Evolutionary conservation across 306 rosid species (phyloP).

Genomic region (Prunus mira): DNA sequence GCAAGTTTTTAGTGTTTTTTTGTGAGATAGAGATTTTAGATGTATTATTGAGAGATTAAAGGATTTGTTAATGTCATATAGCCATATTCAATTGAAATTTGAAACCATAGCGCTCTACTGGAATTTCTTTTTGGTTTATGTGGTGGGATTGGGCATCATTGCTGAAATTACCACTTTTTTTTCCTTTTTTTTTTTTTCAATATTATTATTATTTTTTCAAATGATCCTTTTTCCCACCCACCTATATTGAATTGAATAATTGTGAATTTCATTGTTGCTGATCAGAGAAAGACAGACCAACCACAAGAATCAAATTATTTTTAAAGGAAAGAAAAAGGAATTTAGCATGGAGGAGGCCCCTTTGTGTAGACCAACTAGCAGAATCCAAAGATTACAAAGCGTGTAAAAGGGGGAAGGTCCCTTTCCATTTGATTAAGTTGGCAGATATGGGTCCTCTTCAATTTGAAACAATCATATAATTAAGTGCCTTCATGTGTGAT

Average conservation of each 20-base stretch:
- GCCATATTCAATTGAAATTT: slow-evolving; percentile 43
- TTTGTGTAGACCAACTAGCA: slow-evolving; percentile 12
- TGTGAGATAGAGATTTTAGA: slow-evolving; percentile 34
- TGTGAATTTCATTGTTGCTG: slow-evolving; percentile 9
- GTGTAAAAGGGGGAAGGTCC: neutral
- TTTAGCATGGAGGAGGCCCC: slow-evolving; percentile 7
- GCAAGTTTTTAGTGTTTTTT: slow-evolving; percentile 25
- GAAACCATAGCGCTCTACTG: neutral
- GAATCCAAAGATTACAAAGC: slow-evolving; percentile 27
- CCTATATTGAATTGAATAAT: slow-evolving; percentile 24
- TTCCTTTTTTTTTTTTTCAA: slow-evolving; percentile 5
- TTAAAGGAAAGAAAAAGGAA: slow-evolving; percentile 17
- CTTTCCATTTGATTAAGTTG: slow-evolving; percentile 16
- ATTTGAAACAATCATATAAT: slow-evolving; percentile 19
- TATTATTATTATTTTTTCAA: neutral
- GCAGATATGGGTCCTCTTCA: slow-evolving; percentile 22
- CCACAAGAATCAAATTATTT: slow-evolving; percentile 41
- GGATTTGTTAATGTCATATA: slow-evolving; percentile 43
- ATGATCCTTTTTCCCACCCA: slow-evolving; percentile 20
- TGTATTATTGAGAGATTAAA: slow-evolving; percentile 52
- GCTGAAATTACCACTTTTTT: slow-evolving; percentile 36
- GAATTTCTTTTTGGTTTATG: slow-evolving; percentile 2
- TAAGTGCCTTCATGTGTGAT: neutral
- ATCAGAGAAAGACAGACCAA: slow-evolving; percentile 28
- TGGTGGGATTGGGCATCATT: slow-evolving; percentile 41